phyloP scores from a whole-genome alignment of 768 basidiomycete species.

The Arthromyces matolae region DNA sequence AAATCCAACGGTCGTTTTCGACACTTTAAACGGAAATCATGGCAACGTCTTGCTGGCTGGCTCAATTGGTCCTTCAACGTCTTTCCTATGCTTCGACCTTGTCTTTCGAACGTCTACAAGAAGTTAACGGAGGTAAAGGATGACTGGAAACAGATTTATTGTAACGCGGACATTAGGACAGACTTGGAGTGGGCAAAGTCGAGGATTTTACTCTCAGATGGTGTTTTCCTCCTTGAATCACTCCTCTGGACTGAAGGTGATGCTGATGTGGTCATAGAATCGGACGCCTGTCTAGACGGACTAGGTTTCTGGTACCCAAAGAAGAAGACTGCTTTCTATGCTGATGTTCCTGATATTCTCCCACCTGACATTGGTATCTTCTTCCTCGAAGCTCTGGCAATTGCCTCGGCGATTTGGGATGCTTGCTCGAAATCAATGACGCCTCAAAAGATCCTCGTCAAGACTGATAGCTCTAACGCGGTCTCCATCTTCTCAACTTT shows the following conservation, averaged over 20 bases:
- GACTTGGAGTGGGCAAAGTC: background rate
- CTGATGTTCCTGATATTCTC: background rate
- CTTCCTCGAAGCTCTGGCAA: background rate
- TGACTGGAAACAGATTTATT: background rate
- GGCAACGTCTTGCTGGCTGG: background rate
- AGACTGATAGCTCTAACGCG: conserved; percentile 30
- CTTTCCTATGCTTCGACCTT: conserved; percentile 1
- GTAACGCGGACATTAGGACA: background rate
- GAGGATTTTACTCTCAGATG: background rate
- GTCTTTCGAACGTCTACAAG: background rate
- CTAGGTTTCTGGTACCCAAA: conserved; percentile 1
- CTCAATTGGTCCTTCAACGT: conserved; percentile 7
- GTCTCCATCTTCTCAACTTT: conserved; percentile 31
- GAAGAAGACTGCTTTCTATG: background rate
- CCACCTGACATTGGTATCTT: conserved; percentile 1
- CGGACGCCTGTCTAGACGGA: background rate
- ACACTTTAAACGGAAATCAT: background rate
- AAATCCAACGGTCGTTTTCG: too few relatives aligned
- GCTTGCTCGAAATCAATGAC: background rate
- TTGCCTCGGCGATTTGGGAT: background rate
- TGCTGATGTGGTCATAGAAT: background rate
- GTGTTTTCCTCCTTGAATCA: background rate
- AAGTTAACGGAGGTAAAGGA: background rate
- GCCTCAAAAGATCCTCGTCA: conserved; percentile 13
- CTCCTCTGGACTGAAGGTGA: background rate